These are phyloP conservation scores for Pistacia atlantica DNA, from an alignment of 345 rosid genomes.

Conservation along the genomic window DNA sequence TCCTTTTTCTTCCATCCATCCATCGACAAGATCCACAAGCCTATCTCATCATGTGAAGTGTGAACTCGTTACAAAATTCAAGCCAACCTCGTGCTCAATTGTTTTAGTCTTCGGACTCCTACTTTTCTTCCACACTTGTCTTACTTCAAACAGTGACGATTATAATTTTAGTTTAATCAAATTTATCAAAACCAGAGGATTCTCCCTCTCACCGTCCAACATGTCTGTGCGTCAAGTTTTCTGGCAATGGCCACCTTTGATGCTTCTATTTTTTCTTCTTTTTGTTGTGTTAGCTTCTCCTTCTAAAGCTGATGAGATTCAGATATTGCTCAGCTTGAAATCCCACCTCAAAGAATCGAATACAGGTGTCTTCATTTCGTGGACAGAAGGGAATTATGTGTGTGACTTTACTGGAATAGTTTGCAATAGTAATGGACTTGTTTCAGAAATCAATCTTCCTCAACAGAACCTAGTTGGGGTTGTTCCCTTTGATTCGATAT, in stretches of 20 bases:
- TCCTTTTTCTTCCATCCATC: neutral
- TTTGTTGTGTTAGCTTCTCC: slow-evolving; percentile 14
- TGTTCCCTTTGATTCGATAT: slow-evolving; percentile 60
- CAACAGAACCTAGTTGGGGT: slow-evolving; percentile 41
- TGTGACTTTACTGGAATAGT: slow-evolving; percentile 60
- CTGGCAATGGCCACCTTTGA: slow-evolving; percentile 23
- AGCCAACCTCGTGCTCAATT: slow-evolving; percentile 36
- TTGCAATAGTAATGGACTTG: slow-evolving; percentile 49
- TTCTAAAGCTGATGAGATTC: slow-evolving; percentile 39
- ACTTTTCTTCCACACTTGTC: neutral
- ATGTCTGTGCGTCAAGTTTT: slow-evolving; percentile 29
- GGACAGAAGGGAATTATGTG: slow-evolving; percentile 37
- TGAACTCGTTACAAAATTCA: slow-evolving; percentile 16
- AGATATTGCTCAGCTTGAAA: slow-evolving; percentile 48
- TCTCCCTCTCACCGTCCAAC: slow-evolving; percentile 16
- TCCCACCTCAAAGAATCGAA: slow-evolving; percentile 38
- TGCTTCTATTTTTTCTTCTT: slow-evolving; percentile 26
- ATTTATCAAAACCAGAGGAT: no score
- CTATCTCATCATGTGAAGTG: slow-evolving; percentile 8
- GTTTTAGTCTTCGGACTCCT: neutral
- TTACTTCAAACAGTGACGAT: neutral
- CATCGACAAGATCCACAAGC: no score
- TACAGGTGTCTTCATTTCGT: slow-evolving; percentile 42
- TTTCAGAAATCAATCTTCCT: slow-evolving; percentile 60
- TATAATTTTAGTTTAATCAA: no score